These are phyloP conservation scores for Durio zibethinus DNA, from an alignment of 345 rosid species.

Conservation along the genomic window DNA sequence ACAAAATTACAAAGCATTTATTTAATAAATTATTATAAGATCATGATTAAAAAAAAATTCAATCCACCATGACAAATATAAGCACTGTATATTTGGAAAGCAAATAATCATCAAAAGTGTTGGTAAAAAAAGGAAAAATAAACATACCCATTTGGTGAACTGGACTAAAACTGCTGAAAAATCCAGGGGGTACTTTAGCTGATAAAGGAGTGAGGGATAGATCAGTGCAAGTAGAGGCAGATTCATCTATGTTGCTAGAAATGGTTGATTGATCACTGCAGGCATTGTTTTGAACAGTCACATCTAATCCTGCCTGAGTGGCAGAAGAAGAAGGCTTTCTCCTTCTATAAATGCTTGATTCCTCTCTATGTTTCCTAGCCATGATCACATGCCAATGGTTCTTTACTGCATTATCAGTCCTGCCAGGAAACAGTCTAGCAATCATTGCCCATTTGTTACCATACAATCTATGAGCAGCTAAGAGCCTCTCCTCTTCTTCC, in stretches of 20 bases:
- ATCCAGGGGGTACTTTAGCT: slow-evolving; percentile 21
- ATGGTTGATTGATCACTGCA: slow-evolving; percentile 38
- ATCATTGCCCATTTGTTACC: slow-evolving; percentile 95
- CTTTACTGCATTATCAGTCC: slow-evolving; percentile 93
- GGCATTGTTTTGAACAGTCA: slow-evolving; percentile 22
- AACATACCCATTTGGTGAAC: slow-evolving; percentile 28
- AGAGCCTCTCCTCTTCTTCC: slow-evolving; percentile 79
- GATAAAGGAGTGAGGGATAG: slow-evolving; percentile 59
- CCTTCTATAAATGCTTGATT: slow-evolving; percentile 41
- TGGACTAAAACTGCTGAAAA: slow-evolving; percentile 22
- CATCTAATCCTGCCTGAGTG: slow-evolving; percentile 13
- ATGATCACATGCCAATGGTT: slow-evolving; percentile 96
- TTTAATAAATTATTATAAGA: not conserved
- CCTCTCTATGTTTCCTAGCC: slow-evolving; percentile 82
- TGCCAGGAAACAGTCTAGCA: slow-evolving; percentile 75
- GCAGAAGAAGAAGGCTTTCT: slow-evolving; percentile 36
- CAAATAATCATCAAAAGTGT: not conserved
- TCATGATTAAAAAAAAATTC: not conserved
- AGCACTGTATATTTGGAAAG: not conserved
- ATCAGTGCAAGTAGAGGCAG: slow-evolving; percentile 56
- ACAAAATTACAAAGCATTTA: not conserved
- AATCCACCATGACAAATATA: not conserved
- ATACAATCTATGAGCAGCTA: slow-evolving; percentile 59
- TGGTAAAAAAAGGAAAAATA: not conserved
- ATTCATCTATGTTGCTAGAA: slow-evolving; percentile 39